Evolutionary conservation across 805 yeast species (phyloP).

Genomic region (Candida succiphila): DNA sequence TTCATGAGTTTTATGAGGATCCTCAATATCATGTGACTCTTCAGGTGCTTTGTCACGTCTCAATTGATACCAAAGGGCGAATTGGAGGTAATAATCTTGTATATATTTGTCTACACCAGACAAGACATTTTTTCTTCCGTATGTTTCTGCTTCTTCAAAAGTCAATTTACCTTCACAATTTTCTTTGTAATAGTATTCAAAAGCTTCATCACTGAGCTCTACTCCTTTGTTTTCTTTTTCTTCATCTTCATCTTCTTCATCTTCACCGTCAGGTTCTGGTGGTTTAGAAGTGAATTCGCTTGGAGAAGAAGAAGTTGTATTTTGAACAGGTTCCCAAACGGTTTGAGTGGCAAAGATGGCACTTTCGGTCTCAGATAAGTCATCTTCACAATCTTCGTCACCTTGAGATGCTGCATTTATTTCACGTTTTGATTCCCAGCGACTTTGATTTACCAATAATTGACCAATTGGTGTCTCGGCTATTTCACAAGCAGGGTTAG

Average conservation of each 20-base stretch:
- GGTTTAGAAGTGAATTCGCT: too few relatives aligned
- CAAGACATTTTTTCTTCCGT: constrained; percentile 4
- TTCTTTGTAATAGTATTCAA: constrained; percentile 1
- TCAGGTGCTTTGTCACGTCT: neutral
- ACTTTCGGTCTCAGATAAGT: too few relatives aligned
- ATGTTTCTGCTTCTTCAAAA: constrained; percentile 10
- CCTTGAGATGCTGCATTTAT: neutral
- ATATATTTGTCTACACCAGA: neutral
- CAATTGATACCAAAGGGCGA: too few relatives aligned
- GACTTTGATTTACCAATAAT: too few relatives aligned
- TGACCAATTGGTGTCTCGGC: too few relatives aligned
- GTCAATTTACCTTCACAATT: neutral
- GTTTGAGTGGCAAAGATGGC: too few relatives aligned
- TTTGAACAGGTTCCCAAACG: too few relatives aligned
- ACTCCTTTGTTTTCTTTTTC: neutral
- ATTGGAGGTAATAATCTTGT: too few relatives aligned
- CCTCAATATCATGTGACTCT: neutral
- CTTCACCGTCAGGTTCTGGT: neutral
- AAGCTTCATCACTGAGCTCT: constrained; percentile 1
- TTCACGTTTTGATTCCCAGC: neutral
- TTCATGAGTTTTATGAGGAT: neutral
- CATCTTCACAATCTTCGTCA: neutral
- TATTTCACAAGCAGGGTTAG: neutral
- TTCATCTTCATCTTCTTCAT: neutral
- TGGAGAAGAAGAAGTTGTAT: too few relatives aligned